These are phyloP conservation scores for Apophysomyces sp. DNA, from an alignment of 371 early-diverging fungal species.

Conservation along the genomic window DNA sequence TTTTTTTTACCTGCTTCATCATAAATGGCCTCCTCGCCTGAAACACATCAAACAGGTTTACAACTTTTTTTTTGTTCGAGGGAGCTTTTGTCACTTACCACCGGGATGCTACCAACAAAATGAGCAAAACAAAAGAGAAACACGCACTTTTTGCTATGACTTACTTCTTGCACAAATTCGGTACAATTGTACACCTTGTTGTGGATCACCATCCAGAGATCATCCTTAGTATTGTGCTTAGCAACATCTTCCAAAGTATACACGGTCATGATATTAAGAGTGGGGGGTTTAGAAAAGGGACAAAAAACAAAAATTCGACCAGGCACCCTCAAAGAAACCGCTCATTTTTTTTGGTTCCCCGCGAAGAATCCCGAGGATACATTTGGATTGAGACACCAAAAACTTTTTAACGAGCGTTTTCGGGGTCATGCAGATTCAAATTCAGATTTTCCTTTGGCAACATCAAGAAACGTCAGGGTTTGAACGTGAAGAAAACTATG, in stretches of 20 bases:
- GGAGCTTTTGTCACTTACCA: conserved; percentile 28
- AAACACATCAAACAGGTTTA: background rate
- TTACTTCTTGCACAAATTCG: conserved; percentile 72
- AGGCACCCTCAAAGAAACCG: background rate
- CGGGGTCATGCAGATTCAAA: too few species aligned
- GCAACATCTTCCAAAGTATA: conserved; percentile 59
- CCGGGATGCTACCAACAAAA: conserved; percentile 44
- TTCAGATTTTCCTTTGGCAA: too few species aligned
- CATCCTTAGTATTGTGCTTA: conserved; percentile 52
- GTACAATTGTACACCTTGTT: conserved; percentile 87
- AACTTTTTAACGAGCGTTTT: too few species aligned
- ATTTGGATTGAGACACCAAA: background rate
- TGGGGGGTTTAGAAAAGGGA: conserved; percentile 6
- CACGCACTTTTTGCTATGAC: background rate
- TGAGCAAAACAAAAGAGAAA: background rate
- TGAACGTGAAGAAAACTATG: too few species aligned
- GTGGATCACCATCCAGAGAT: conserved; percentile 73
- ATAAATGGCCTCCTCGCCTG: conserved; percentile 63
- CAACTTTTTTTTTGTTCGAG: background rate
- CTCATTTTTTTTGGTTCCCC: background rate
- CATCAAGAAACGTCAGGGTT: too few species aligned
- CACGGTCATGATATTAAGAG: conserved; percentile 18
- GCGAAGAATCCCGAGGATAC: background rate
- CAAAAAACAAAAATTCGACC: conserved; percentile 5
- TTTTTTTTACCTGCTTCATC: conserved; percentile 50